Conservation (phyloP, 2,329 filamentous ascomycete species). For the Calonectria hawksworthii region DNA sequence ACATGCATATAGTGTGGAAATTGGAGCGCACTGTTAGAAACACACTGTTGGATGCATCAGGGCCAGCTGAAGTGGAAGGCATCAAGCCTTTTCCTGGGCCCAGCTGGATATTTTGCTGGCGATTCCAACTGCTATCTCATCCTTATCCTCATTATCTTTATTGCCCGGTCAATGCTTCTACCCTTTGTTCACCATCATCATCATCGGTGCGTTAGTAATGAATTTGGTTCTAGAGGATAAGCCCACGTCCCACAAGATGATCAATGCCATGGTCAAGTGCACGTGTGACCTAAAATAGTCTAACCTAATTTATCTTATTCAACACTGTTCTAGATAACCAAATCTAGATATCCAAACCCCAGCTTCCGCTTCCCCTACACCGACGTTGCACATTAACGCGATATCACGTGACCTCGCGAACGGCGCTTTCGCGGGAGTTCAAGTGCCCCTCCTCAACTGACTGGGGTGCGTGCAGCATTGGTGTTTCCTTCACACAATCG, state of each 20-base stretch:
- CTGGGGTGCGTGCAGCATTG: slow-evolving; percentile 6
- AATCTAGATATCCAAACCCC: neutral
- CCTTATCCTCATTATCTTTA: no score
- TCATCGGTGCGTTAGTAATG: neutral
- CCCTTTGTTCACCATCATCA: neutral
- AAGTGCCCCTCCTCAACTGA: slow-evolving; percentile 12
- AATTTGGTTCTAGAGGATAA: neutral
- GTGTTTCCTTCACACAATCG: neutral
- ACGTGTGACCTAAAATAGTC: neutral
- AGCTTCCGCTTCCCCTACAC: neutral
- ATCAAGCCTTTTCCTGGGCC: no score
- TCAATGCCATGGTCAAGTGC: neutral
- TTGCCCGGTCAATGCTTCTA: neutral
- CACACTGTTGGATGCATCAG: slow-evolving; percentile 22
- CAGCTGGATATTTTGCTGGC: neutral
- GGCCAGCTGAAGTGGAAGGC: neutral
- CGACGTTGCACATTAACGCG: slow-evolving; percentile 35
- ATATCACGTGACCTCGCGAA: slow-evolving; percentile 48
- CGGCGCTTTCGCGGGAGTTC: neutral
- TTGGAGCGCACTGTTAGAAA: slow-evolving; percentile 19
- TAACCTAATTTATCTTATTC: neutral
- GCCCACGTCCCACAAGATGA: neutral
- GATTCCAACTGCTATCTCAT: neutral
- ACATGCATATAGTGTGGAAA: slow-evolving; percentile 32
- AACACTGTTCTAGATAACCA: neutral